These are phyloP conservation scores for Quercus variabilis DNA, from an alignment of 306 rosid genomes.

Conservation along the genomic window DNA sequence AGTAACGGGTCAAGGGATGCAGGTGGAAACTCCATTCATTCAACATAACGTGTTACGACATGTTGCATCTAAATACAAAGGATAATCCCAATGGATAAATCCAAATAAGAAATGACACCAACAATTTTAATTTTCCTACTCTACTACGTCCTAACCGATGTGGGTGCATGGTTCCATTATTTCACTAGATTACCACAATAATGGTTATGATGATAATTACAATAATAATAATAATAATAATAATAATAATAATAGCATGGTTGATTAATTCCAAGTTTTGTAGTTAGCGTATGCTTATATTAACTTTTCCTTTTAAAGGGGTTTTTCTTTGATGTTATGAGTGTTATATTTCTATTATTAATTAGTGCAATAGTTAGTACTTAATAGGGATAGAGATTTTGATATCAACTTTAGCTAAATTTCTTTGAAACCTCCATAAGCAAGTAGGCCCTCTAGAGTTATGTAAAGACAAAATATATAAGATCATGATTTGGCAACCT, in stretches of 20 bases:
- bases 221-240: not conserved
- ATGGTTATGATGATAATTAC: too few relatives aligned
- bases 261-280: not conserved
- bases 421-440: slow-evolving; percentile 7
- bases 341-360: not conserved
- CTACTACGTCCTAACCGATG: too few relatives aligned
- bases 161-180: too few relatives aligned
- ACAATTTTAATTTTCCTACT: not conserved
- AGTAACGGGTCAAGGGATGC: slow-evolving; percentile 25
- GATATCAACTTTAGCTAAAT: slow-evolving; percentile 25
- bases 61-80: slow-evolving; percentile 6
- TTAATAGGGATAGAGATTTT: not conserved
- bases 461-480: slow-evolving; percentile 28
- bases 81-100: slow-evolving; percentile 13
- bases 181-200: not conserved
- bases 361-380: not conserved
- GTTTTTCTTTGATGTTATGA: not conserved
- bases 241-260: not conserved
- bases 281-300: not conserved
- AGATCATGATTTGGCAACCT: slow-evolving; percentile 41
- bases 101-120: slow-evolving; percentile 27
- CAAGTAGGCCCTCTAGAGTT: slow-evolving; percentile 26
- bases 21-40: slow-evolving; percentile 11
- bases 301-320: slow-evolving; percentile 4
- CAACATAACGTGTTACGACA: slow-evolving; percentile 15